Base-by-base conservation (phyloP, 805 yeast species). In the Metschnikowia proteae region DNA sequence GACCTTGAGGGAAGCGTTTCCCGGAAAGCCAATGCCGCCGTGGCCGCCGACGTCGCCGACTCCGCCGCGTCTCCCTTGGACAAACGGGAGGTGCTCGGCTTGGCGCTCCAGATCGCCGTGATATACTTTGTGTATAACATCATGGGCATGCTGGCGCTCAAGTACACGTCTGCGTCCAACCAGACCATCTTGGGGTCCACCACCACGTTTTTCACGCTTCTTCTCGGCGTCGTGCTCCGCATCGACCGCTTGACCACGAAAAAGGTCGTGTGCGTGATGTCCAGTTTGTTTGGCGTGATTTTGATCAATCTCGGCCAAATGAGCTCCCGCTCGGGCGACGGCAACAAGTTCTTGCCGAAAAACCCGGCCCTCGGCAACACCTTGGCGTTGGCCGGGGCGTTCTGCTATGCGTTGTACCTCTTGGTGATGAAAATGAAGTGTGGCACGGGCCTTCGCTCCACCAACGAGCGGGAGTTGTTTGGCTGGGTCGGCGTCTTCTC, bases 131-230 rank as follows among this genome's bases (percentile, higher is more conserved):
- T 60, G 3, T 75, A 70, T 56, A 76, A 77, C 48, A 54, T 68
- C 7, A 63, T 68, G 49, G 75, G 66, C 3, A 67, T 77, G 60
- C 46, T 63, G n/a, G 64, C 78, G 3, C 64, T 79, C 39, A 67
- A 68, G 51, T 79, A 68, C 55, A 79, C 84, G 0, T 71, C 79
- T 8, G 80, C 82, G 0, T 74, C 82, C 22, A 78, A 77, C 54
- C 79, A 73, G 54, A 75, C 82, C 0, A 75, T 79, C 7, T 57
- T 79, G 13, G 71, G 80, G 5, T 73, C 82, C 2, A 73, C 81
- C 1, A 71, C 82, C 3, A 74, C 82, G 10, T 66, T 78, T 3
- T 79, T 77, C 57, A 76, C 82, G 0, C 61, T 79, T 32, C 53
- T 77, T 11, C 60, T 78, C 22, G 80, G 83, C 1, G 66, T 62